Conservation (phyloP, 106 monocot species). For the Cymbidium sinense region DNA sequence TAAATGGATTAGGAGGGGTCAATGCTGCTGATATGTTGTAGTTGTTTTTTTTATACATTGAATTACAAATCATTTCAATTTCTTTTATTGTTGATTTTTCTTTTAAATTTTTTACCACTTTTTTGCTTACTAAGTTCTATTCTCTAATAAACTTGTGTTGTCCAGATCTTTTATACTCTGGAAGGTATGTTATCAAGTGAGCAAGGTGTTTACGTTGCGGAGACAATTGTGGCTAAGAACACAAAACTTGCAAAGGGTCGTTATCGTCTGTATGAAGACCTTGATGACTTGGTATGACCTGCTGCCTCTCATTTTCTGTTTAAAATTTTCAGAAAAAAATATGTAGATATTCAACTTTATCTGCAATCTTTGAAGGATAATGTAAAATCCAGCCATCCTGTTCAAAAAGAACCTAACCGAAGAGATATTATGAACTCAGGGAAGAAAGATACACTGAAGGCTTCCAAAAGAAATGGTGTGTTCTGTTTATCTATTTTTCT, state of each 20-base stretch:
- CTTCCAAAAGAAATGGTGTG: conserved; percentile 55
- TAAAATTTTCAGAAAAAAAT: not conserved
- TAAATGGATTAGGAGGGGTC: not conserved
- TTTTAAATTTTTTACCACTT: too few relatives aligned
- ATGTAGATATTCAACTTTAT: not conserved
- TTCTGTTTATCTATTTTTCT: not conserved
- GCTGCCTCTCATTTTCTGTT: conserved; percentile 2
- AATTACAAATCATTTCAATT: not conserved
- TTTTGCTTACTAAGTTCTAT: not conserved
- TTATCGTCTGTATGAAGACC: conserved; percentile 63
- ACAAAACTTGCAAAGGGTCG: conserved; percentile 81
- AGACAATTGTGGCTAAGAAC: conserved; percentile 62
- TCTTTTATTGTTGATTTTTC: not conserved
- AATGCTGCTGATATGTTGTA: not conserved
- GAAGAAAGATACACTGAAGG: conserved; percentile 60
- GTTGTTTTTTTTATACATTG: not conserved
- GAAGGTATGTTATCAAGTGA: conserved; percentile 80
- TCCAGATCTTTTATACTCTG: conserved; percentile 84
- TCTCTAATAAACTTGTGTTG: not conserved
- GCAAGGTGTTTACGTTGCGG: conserved; percentile 93
- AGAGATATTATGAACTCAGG: conserved; percentile 39
- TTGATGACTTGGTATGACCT: conserved; percentile 48
- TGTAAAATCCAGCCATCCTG: conserved; percentile 12
- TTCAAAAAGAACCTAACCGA: conserved; percentile 37
- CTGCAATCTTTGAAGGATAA: conserved; percentile 33